A percentile compares a stretch with the other conserved stretches of the same genome.
These are phyloP conservation scores for Tetrapisispora nanseiensis DNA, from an alignment of 805 yeast genomes.

Conservation along the genomic window DNA sequence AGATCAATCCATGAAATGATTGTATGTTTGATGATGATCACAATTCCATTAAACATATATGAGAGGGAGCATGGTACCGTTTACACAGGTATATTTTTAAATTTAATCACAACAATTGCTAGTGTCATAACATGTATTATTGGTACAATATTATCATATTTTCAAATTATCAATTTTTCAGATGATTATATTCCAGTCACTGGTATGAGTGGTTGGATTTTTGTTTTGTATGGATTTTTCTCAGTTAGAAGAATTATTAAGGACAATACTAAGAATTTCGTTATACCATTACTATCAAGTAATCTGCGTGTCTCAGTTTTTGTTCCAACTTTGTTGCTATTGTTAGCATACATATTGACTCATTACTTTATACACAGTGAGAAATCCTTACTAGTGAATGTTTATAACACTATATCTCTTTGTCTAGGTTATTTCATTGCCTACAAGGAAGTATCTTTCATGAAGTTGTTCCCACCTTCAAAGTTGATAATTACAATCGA, in stretches of 20 bases:
- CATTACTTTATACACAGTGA: background rate
- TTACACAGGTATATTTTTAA: constrained; percentile 72
- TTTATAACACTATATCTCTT: background rate
- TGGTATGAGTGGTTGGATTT: constrained; percentile 69
- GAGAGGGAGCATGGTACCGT: constrained; percentile 76
- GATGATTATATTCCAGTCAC: constrained; percentile 28
- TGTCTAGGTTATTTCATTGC: constrained; percentile 50
- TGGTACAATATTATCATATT: constrained; percentile 38
- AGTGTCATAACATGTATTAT: constrained; percentile 53
- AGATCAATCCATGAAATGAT: constrained; percentile 48
- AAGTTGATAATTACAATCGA: constrained; percentile 58
- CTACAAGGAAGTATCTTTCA: constrained; percentile 40
- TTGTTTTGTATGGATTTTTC: constrained; percentile 53
- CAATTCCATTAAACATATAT: constrained; percentile 52
- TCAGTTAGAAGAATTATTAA: background rate
- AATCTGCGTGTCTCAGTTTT: constrained; percentile 30
- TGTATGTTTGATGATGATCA: constrained; percentile 47
- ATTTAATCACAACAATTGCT: constrained; percentile 56
- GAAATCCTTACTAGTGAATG: background rate
- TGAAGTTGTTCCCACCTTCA: constrained; percentile 55
- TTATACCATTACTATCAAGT: constrained; percentile 33
- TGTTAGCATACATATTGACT: background rate
- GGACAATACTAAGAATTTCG: constrained; percentile 31
- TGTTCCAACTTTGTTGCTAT: background rate
- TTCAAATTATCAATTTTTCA: constrained; percentile 24